These are phyloP conservation scores for Candida tibetensis DNA, from an alignment of 805 yeast species.

Conservation along the genomic window DNA sequence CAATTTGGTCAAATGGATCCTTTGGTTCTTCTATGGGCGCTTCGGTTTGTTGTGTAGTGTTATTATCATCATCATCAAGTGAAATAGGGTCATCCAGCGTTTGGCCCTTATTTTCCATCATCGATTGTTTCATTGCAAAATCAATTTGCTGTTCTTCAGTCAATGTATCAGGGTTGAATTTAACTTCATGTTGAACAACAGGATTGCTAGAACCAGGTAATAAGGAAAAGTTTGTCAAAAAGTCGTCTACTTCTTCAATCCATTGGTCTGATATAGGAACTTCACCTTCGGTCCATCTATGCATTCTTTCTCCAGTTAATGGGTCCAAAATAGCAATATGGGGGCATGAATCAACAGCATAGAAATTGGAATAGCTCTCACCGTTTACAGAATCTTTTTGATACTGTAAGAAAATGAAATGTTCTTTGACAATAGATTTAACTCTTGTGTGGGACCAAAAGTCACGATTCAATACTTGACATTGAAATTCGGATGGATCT, in stretches of 20 bases:
- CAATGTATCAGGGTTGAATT: slow-evolving; percentile 60
- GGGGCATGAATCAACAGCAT: slow-evolving; percentile 70
- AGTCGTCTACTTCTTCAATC: slow-evolving; percentile 66
- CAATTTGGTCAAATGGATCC: slow-evolving; percentile 50
- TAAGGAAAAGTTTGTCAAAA: slow-evolving; percentile 62
- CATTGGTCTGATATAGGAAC: slow-evolving; percentile 62
- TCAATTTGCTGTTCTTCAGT: slow-evolving; percentile 84
- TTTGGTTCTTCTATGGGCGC: slow-evolving; percentile 12
- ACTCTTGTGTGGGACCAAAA: slow-evolving; percentile 76
- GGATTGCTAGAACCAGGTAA: slow-evolving; percentile 67
- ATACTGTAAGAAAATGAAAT: slow-evolving; percentile 84
- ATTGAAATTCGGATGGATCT: slow-evolving; percentile 77
- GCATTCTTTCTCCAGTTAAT: slow-evolving; percentile 87
- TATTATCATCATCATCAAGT: slow-evolving; percentile 12
- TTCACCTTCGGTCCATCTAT: slow-evolving; percentile 63
- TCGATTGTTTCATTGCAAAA: slow-evolving; percentile 66
- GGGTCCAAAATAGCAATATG: slow-evolving; percentile 93
- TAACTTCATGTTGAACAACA: slow-evolving; percentile 54
- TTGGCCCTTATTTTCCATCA: slow-evolving; percentile 32
- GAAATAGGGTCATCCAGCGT: slow-evolving; percentile 28
- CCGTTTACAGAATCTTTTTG: slow-evolving; percentile 78
- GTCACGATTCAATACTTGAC: slow-evolving; percentile 90
- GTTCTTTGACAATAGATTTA: slow-evolving; percentile 58
- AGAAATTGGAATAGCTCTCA: slow-evolving; percentile 64
- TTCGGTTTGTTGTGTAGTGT: slow-evolving; percentile 14